Evolutionary conservation across 192 early-diverging fungal genomes (phyloP), one percentile per base, ranked within the genome.

Genomic region (Phlyctochytrium planicorne): DNA sequence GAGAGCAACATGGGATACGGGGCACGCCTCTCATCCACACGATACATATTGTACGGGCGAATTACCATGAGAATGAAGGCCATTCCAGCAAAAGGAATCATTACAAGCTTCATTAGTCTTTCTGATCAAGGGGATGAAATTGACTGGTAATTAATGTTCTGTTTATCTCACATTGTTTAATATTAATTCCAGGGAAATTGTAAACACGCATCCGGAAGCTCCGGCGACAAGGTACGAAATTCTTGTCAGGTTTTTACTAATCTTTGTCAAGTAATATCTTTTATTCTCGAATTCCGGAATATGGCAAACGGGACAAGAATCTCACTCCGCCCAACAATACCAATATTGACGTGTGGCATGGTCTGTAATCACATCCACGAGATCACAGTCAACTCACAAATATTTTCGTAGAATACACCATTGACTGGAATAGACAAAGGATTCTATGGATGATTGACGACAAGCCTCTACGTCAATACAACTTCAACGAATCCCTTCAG

Each of bases 91-190:
- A 25, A 37, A 29, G 74, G 74, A 23, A 33, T 75, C 24, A 70
- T 75, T 27, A 25, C 74, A n/a, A 56, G 73, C 14, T 67, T 75
- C 56, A 76, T 75, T 63, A 68, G 73, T 16, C 75, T 75, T 72
- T 33, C 56, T 20, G 74, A 75, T 30, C 23, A 6, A 27, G 37
- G 57, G n/a, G 78, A 80, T 60, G 78, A 80, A 62, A 80, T 80
- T 27, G 78, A 80, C 40, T 75, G 66, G 71, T 75, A 80, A 62
- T 47, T 47, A 20, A 47, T 47, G 6, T 47, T 47, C 10, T 20
- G 40, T 6, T 6, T 47, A n/a, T 20, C 40, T 47, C 10, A 47
- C 20, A 47, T 47, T 47, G 6, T 14, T 20, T 47, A 14, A 14
- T 20, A 6, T 47, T 47, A 20, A 47, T 47, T 20, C 6, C 40